A percentile compares a stretch with the other conserved stretches of the same genome.
phyloP scores from a whole-genome alignment of 768 basidiomycete species.

The Candolleomyces efflorescens region DNA sequence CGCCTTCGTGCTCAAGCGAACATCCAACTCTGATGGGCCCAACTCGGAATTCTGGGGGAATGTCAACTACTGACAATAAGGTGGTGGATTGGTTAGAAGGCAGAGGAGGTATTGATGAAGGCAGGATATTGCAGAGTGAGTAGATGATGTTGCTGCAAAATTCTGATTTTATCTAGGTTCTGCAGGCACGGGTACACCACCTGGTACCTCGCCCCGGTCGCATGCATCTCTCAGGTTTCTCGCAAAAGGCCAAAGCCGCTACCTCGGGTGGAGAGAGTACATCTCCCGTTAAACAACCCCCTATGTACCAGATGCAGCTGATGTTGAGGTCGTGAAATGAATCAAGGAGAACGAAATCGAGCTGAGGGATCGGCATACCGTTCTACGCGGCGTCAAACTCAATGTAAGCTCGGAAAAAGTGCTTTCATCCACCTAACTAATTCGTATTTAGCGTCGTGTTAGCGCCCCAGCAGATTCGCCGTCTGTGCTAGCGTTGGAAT shows the following conservation, averaged over 20 bases:
- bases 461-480: too few relatives aligned
- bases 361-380: conserved; percentile 75
- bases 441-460: too few relatives aligned
- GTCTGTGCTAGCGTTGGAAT: neutral
- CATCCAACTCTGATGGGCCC: too few relatives aligned
- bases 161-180: neutral
- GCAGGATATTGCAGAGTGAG: conserved; percentile 3
- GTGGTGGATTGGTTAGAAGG: conserved; percentile 86
- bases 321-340: conserved; percentile 83
- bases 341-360: conserved; percentile 76
- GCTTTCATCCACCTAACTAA: too few relatives aligned
- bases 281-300: conserved; percentile 67
- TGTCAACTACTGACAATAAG: too few relatives aligned
- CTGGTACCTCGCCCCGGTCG: conserved; percentile 41
- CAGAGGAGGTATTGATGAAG: conserved; percentile 4
- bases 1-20: too few relatives aligned
- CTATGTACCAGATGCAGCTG: conserved; percentile 74
- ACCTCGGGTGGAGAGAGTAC: conserved; percentile 29
- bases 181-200: conserved; percentile 42
- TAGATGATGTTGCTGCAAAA: neutral
- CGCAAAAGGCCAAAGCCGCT: neutral
- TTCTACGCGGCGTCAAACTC: conserved; percentile 76
- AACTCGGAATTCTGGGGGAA: too few relatives aligned
- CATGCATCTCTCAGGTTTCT: conserved; percentile 22
- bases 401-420: conserved; percentile 61